Conservation (phyloP, 1,284 basidiomycete species). For the Leccinum ponderosum region DNA sequence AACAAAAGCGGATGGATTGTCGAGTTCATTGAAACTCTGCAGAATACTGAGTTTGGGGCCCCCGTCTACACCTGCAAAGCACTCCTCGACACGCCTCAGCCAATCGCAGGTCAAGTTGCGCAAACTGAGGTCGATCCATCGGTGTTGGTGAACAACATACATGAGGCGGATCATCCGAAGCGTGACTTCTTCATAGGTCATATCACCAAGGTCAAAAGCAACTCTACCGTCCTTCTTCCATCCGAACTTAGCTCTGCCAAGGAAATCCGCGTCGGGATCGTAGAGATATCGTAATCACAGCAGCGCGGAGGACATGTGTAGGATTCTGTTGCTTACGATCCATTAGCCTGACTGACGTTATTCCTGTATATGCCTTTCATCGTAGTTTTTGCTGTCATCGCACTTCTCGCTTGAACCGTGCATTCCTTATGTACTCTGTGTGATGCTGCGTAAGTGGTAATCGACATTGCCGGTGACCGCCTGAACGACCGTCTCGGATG, state of each 20-base stretch:
- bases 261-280: too few relatives aligned
- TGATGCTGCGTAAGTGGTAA: too few relatives aligned
- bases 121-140: conserved; percentile 95
- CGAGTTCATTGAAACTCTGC: conserved; percentile 87
- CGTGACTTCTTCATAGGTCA: conserved; percentile 98
- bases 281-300: too few relatives aligned
- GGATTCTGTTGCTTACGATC: too few relatives aligned
- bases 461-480: too few relatives aligned
- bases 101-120: conserved; percentile 97
- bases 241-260: conserved; percentile 54
- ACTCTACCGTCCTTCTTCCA: conserved; percentile 90
- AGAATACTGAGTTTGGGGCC: conserved; percentile 80
- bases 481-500: too few relatives aligned
- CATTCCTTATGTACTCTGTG: too few relatives aligned
- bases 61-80: conserved; percentile 92
- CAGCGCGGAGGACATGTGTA: too few relatives aligned
- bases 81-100: conserved; percentile 95
- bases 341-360: too few relatives aligned
- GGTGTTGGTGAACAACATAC: conserved; percentile 88
- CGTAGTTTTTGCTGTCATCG: too few relatives aligned
- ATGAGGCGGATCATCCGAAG: conserved; percentile 90
- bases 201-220: conserved; percentile 87
- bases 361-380: too few relatives aligned
- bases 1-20: conserved; percentile 81
- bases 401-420: too few relatives aligned